Conservation (phyloP, 2,329 filamentous ascomycete genomes). For the Cryphonectria parasitica region DNA sequence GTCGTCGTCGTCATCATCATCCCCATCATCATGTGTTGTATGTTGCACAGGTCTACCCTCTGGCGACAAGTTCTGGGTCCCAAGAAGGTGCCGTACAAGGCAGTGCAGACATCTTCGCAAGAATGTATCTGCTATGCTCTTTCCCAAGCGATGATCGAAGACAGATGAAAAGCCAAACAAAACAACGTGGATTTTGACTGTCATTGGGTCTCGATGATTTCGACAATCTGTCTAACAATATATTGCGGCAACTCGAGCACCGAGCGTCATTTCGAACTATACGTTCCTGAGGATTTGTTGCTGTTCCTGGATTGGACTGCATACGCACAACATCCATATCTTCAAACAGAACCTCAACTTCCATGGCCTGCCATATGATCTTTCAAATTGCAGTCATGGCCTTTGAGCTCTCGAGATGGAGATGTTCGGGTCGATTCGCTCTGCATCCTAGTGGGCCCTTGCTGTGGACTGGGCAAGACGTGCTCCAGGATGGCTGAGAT, state of each 20-base stretch:
- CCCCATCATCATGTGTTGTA: neutral
- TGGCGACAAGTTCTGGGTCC: neutral
- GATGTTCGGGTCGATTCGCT: constrained; percentile 6
- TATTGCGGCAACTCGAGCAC: neutral
- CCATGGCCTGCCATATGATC: too few species aligned
- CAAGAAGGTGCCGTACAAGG: neutral
- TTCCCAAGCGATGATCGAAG: neutral
- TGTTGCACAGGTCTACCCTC: too few species aligned
- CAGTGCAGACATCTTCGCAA: neutral
- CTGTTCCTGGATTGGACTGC: too few species aligned
- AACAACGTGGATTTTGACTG: neutral
- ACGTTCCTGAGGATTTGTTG: too few species aligned
- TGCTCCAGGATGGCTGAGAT: constrained; percentile 6
- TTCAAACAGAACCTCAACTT: neutral
- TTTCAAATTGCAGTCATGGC: too few species aligned
- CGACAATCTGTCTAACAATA: neutral
- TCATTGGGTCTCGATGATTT: neutral
- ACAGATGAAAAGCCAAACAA: neutral
- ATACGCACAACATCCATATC: neutral
- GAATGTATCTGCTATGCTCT: neutral
- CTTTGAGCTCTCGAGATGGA: neutral
- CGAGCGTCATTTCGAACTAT: too few species aligned
- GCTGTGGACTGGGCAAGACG: neutral
- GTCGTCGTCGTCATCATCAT: too few species aligned
- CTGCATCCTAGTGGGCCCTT: too few species aligned